phyloP scores from a whole-genome alignment of 805 yeast species.

The Nakazawaea siamensis region DNA sequence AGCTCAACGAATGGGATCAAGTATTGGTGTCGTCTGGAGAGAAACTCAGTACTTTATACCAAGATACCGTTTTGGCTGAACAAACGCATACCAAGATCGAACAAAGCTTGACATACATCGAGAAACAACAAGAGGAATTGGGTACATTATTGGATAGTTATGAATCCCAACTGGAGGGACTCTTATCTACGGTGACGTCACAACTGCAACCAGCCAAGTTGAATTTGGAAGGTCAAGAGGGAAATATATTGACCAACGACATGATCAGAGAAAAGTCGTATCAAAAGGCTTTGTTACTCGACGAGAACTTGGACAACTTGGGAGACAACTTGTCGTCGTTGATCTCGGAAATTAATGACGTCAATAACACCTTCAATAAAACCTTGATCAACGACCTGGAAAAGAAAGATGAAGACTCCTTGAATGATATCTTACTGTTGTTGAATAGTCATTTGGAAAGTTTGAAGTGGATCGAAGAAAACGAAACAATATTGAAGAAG shows the following conservation, averaged over 20 bases:
- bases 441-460: slow-evolving; percentile 87
- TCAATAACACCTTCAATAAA: slow-evolving; percentile 72
- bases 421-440: slow-evolving; percentile 68
- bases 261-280: slow-evolving; percentile 87
- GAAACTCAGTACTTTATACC: slow-evolving; percentile 67
- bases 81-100: slow-evolving; percentile 80
- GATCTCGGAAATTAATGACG: slow-evolving; percentile 75
- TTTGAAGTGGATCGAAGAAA: slow-evolving; percentile 75
- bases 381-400: slow-evolving; percentile 28
- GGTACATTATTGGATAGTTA: slow-evolving; percentile 76
- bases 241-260: slow-evolving; percentile 49
- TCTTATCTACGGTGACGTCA: slow-evolving; percentile 25
- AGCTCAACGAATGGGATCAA: slow-evolving; percentile 80
- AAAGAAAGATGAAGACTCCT: slow-evolving; percentile 34
- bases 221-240: slow-evolving; percentile 3
- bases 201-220: slow-evolving; percentile 20
- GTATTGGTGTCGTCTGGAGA: slow-evolving; percentile 79
- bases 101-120: slow-evolving; percentile 77
- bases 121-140: slow-evolving; percentile 86
- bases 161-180: slow-evolving; percentile 60
- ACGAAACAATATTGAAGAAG: slow-evolving; percentile 59
- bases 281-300: slow-evolving; percentile 75
- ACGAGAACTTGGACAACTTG: slow-evolving; percentile 69
- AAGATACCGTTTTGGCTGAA: slow-evolving; percentile 76
- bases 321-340: slow-evolving; percentile 70